phyloP scores from a whole-genome alignment of 352 stramenopile species.

The Pythium brachiatum region DNA sequence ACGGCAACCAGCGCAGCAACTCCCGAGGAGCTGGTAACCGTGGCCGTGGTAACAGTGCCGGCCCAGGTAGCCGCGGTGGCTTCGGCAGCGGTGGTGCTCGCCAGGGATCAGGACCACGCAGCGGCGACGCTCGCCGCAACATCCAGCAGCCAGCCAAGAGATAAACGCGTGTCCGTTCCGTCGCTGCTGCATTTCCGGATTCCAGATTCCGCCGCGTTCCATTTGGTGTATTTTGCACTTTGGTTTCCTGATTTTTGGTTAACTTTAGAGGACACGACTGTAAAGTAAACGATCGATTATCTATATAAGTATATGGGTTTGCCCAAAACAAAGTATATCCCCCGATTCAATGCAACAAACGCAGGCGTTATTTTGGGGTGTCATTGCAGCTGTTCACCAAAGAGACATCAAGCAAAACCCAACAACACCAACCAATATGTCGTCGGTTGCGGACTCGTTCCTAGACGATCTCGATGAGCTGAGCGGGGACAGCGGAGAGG shows the following conservation, averaged over 20 bases:
- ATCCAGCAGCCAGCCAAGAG: conserved; percentile 25
- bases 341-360: conserved; percentile 6
- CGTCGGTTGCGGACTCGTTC: conserved; percentile 86
- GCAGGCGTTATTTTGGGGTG: background rate
- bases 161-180: conserved; percentile 5
- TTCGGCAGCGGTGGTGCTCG: conserved; percentile 6
- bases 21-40: conserved; percentile 17
- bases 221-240: conserved; percentile 8
- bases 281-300: conserved; percentile 27
- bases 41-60: conserved; percentile 21
- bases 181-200: background rate
- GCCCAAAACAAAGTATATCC: conserved; percentile 6
- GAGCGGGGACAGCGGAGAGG: conserved; percentile 72
- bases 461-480: conserved; percentile 89
- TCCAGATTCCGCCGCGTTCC: too few relatives aligned
- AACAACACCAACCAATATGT: conserved; percentile 42
- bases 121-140: conserved; percentile 12
- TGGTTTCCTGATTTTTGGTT: conserved; percentile 19
- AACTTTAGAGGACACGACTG: conserved; percentile 24
- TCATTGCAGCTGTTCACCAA: background rate
- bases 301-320: conserved; percentile 8
- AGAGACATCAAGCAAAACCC: conserved; percentile 6
- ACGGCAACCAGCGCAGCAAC: conserved; percentile 13
- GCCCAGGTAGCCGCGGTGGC: conserved; percentile 9
- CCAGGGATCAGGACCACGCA: conserved; percentile 12